Evolutionary conservation across 2,329 filamentous ascomycete genomes (phyloP), one percentile per base, ranked within the genome.

Genomic region (Thielaviopsis ethacetica): DNA sequence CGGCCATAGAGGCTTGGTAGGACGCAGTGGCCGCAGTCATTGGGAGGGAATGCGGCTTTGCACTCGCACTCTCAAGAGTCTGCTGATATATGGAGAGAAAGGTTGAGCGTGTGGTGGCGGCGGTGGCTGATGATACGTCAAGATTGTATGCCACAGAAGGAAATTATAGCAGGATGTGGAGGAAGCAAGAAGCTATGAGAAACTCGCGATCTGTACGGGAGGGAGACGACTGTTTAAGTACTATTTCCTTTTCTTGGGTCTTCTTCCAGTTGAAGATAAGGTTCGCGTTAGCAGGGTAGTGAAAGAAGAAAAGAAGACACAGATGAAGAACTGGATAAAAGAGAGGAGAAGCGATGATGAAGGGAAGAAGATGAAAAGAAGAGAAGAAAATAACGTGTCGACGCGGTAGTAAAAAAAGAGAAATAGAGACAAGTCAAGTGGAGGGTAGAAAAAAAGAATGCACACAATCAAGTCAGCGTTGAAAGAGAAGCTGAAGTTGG

Each of bases 1-100:
- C 79, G 76, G 79, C 77, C 79, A 82, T 82, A 68, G 59, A 60
- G 59, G 59, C 59, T 47, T 51, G 54, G 41, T 60, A 60, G 15
- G 59, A 60, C 24, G 55, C 55, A 54, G 55, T 60, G 21, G 59
- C 59, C 47, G 59, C 59, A 54, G 59, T 60, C 57, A 59, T 58
- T 53, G 15, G 19, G 5, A 24, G 27, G 22, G 44, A 27, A 24
- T 27, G 52, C 22, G 19, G n/a, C 3, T 30, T 60, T 61, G 57
- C 62, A 24, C 27, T 26, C 21, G 27, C 22, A 15, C 21, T 53
- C 19, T 22, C 26, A 47, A 44, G 41, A 47, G 34, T n/a, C 17
- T 34, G n/a, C 30, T 9, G 10, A 41, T 38, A 19, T 26, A 56
- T n/a, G 24, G 30, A 21, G 22, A 51, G 54, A 26, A 21, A 50